Conservation (phyloP, 1,284 basidiomycete genomes). For the Ceratobasidium sp. region DNA sequence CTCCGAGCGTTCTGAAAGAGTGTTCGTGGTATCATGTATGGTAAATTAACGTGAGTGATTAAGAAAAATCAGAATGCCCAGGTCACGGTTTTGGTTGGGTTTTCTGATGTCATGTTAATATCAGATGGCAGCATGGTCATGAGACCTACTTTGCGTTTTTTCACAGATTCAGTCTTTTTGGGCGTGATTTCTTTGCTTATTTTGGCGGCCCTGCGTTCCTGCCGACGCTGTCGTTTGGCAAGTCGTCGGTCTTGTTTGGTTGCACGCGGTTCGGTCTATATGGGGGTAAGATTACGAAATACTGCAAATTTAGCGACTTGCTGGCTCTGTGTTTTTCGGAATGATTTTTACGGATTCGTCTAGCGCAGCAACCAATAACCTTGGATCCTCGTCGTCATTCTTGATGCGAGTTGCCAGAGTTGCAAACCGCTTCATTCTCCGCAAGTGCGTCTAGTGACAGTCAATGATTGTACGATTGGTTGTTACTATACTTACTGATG, state of each 20-base stretch:
- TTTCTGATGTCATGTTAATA: background rate
- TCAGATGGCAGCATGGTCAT: background rate
- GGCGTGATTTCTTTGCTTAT: conserved; percentile 19
- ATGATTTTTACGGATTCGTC: conserved; percentile 25
- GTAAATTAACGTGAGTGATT: conserved; percentile 24
- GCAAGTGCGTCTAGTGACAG: conserved; percentile 62
- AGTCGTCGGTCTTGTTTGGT: conserved; percentile 5
- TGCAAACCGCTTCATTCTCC: conserved; percentile 61
- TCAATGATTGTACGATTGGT: conserved; percentile 11
- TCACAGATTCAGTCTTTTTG: conserved; percentile 11
- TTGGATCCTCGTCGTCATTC: conserved; percentile 22
- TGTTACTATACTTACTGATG: conserved; percentile 63
- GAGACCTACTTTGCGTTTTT: conserved; percentile 31
- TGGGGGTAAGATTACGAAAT: background rate
- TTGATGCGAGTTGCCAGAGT: conserved; percentile 25
- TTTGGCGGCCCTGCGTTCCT: conserved; percentile 18
- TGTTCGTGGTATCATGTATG: conserved; percentile 19
- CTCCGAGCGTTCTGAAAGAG: conserved; percentile 28
- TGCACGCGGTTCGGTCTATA: conserved; percentile 10
- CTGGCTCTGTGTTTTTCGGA: conserved; percentile 7
- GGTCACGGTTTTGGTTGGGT: background rate
- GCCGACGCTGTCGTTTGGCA: conserved; percentile 34
- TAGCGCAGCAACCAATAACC: conserved; percentile 29
- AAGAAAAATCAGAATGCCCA: too few relatives aligned
- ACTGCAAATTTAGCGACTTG: background rate